Percentiles rank a stretch among this genome's conserved stretches.
Evolutionary conservation across 2,329 filamentous ascomycete species (phyloP).

Genomic region (Penicillium sp.): DNA sequence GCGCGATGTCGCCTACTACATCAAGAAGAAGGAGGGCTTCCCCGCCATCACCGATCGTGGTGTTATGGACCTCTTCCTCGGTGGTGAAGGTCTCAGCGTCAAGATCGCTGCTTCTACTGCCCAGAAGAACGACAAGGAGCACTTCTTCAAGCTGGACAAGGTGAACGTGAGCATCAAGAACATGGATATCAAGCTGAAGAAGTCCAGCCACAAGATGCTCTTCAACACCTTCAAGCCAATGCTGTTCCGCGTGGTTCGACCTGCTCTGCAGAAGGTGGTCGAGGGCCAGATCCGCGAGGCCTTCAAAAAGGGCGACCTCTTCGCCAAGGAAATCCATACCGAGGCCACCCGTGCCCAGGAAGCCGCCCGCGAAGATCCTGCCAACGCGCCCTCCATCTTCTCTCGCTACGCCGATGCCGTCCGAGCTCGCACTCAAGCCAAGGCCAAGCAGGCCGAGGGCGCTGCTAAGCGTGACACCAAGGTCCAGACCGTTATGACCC

Average conservation of each 20-base stretch:
- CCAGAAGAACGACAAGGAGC: constrained; percentile 69
- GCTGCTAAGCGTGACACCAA: constrained; percentile 62
- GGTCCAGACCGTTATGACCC: constrained; percentile 79
- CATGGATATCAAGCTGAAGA: constrained; percentile 83
- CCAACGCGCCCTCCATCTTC: constrained; percentile 79
- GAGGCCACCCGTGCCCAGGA: constrained; percentile 74
- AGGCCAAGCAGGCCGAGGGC: constrained; percentile 73
- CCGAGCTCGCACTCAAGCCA: constrained; percentile 71
- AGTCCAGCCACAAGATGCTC: constrained; percentile 92
- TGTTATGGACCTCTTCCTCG: constrained; percentile 83
- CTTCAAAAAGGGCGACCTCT: constrained; percentile 70
- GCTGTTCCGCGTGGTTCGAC: constrained; percentile 78
- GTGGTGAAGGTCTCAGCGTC: constrained; percentile 85
- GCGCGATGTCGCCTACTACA: constrained; percentile 82
- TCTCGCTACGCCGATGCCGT: constrained; percentile 75
- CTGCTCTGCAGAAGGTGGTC: constrained; percentile 79
- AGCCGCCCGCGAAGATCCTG: constrained; percentile 66
- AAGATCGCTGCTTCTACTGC: constrained; percentile 84
- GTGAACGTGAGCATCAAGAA: constrained; percentile 79
- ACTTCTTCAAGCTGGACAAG: constrained; percentile 94
- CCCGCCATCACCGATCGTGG: constrained; percentile 83
- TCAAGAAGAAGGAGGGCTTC: constrained; percentile 94
- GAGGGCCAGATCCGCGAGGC: constrained; percentile 87
- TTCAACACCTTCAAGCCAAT: constrained; percentile 86
- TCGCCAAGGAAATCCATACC: constrained; percentile 74